Base-by-base conservation (phyloP, 2,329 filamentous ascomycete species). In the Zopfia rhizophila region DNA sequence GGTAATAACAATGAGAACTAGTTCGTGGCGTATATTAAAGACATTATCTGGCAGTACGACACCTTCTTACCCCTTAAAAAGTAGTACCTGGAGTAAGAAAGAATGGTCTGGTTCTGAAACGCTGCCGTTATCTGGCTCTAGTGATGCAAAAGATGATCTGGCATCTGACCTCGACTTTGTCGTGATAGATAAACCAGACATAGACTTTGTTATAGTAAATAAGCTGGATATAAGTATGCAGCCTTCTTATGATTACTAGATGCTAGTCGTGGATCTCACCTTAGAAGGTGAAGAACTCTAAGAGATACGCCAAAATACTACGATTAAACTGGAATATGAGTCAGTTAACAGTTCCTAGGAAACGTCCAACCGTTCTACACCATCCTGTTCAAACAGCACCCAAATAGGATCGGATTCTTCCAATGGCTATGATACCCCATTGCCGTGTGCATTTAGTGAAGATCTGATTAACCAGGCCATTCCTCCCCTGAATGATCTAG, bases 201-300 rank as follows among this genome's bases (percentile, higher is more conserved):
- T n/a, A n/a, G 19, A 42, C 38, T 42, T 42, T 35, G 18, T 37
- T n/a, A n/a, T 37, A n/a, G 25, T 37, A 37, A 22, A 37, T 37
- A 18, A 42, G 28, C 38, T 42, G 18, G 25, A 42, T 37, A 33
- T 24, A 42, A 42, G 38, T 42, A 42, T 42, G 35, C 18, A 33
- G 29, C 38, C 27, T 30, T 18, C 28, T 42, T 35, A 42, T 16
- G 22, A 33, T 22, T 42, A 42, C 38, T 24, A 42, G 28, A 24
- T 37, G 17, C 38, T 14, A 42, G 21, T 18, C 28, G 16, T 42
- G 18, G 38, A 42, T 42, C 25, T 42, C 21, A 42, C 38, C 14
- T 27, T 19, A 18, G 25, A 42, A 24, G 10, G 28, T 33, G 19
- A 42, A 14, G 25, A 33, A 42, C 6, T 21, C 28, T 24, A 42